Evolutionary conservation across 2,329 filamentous ascomycete species (phyloP), one percentile per base, ranked within the genome.

Genomic region (Xylaria sp.): DNA sequence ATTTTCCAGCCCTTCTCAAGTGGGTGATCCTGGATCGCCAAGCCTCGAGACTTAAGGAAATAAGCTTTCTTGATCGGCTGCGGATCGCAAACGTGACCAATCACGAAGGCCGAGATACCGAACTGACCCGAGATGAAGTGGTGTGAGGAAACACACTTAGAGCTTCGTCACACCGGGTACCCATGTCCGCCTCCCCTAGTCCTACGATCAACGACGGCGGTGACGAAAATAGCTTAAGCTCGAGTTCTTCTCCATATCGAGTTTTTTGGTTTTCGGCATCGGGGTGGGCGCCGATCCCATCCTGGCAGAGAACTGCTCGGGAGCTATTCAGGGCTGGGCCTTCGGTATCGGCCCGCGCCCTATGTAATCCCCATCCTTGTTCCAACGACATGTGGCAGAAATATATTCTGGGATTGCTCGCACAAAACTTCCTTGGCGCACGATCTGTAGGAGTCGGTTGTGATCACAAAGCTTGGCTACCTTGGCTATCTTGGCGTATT

Each of bases 61-160:
- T 44, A 57, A 57, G 54, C 37, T 57, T 41, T 57, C 28, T 44
- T 9, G 31, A 4, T 56, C 10, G 52, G 12, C 55, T 57, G 25
- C 5, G 37, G 55, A 44, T 57, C 37, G 12, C 10, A 57, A 15
- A 51, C 37, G 41, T 28, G 48, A 31, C 61, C 63, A 62, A 62
- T 59, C 54, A 65, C 39, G 20, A 60, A 65, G 44, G 3, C 67
- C 67, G 64, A 69, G 61, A 67, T 63, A 48, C 69, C 67, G 64
- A 67, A 52, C 57, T 67, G 52, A 57, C 54, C 69, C 69, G 69
- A 67, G 34, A 60, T 46, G 23, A 39, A 15, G 48, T 39, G 20
- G 31, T 20, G 25, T 54, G 15, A 52, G 61, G 55, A 54, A 61
- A 12, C 18, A 15, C 2, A 51, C 28, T 15, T 52, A 52, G 18